phyloP scores from a whole-genome alignment of 768 basidiomycete species.

The Tylopilus intermedius region DNA sequence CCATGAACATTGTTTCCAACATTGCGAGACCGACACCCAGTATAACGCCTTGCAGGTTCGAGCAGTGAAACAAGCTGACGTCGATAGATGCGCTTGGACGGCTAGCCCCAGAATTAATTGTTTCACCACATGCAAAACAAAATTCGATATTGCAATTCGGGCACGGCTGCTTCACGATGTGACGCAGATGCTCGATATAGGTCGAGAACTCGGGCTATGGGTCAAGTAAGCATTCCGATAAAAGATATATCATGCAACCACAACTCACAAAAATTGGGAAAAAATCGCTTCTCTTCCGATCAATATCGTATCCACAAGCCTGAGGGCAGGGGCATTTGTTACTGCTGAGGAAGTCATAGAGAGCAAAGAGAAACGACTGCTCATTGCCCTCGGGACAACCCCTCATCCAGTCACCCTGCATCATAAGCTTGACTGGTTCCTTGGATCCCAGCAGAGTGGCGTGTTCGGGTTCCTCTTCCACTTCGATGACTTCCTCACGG shows the following conservation, averaged over 20 bases:
- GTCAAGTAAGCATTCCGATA: conserved; percentile 9
- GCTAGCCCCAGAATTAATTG: conserved; percentile 43
- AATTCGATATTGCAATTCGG: conserved; percentile 54
- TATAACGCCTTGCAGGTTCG: conserved; percentile 83
- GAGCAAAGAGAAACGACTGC: conserved; percentile 80
- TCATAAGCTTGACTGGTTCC: conserved; percentile 62
- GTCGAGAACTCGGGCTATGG: conserved; percentile 63
- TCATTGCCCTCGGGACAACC: conserved; percentile 93
- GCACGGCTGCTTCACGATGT: conserved; percentile 58
- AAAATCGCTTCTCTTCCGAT: conserved; percentile 70
- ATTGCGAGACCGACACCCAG: conserved; percentile 87
- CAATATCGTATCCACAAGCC: conserved; percentile 60
- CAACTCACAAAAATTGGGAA: conserved; percentile 73
- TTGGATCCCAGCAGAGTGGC: conserved; percentile 38
- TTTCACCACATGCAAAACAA: conserved; percentile 77
- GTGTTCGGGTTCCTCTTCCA: conserved; percentile 71
- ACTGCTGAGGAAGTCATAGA: conserved; percentile 69
- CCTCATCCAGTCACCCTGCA: conserved; percentile 94
- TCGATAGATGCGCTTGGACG: conserved; percentile 42
- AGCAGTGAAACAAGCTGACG: conserved; percentile 78
- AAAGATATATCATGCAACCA: not conserved
- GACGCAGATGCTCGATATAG: conserved; percentile 62
- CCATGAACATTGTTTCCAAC: conserved; percentile 69
- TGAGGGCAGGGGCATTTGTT: conserved; percentile 67
- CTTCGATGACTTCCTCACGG: conserved; percentile 86